A percentile compares a stretch with the other conserved stretches of the same genome.
Evolutionary conservation across 2,329 filamentous ascomycete species (phyloP).

Genomic region (Scedosporium aurantiacum): DNA sequence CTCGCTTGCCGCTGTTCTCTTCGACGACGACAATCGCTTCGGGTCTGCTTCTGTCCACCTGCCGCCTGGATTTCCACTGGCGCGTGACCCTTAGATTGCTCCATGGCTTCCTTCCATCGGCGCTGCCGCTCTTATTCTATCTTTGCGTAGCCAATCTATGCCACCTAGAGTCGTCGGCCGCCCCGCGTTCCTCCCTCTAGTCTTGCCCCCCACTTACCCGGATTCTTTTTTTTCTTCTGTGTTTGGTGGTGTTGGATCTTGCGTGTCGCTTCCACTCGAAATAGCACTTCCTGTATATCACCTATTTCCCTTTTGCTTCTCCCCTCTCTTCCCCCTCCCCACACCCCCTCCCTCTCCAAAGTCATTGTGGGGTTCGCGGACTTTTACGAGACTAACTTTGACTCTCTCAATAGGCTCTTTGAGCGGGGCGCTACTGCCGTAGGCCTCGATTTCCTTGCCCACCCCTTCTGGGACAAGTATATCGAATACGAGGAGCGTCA

Average conservation of each 20-base stretch:
- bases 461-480: slow-evolving; percentile 99
- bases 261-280: slow-evolving; percentile 38
- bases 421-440: slow-evolving; percentile 78
- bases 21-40: slow-evolving; percentile 1
- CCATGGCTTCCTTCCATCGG: background rate
- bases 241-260: slow-evolving; percentile 29
- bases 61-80: background rate
- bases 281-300: slow-evolving; percentile 26
- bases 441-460: slow-evolving; percentile 84
- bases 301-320: slow-evolving; percentile 50
- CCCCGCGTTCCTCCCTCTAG: background rate
- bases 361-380: slow-evolving; percentile 11
- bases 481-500: slow-evolving; percentile 91
- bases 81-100: background rate
- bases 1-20: background rate
- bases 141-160: slow-evolving; percentile 22
- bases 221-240: slow-evolving; percentile 24
- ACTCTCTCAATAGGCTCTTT: slow-evolving; percentile 59
- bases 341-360: slow-evolving; percentile 21
- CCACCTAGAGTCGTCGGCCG: slow-evolving; percentile 14
- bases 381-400: background rate
- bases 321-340: slow-evolving; percentile 21
- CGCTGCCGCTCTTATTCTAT: slow-evolving; percentile 35
- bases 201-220: slow-evolving; percentile 11
- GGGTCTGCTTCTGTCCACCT: background rate